Conservation (phyloP, 352 stramenopile genomes). For the Discostella stelligera region DNA sequence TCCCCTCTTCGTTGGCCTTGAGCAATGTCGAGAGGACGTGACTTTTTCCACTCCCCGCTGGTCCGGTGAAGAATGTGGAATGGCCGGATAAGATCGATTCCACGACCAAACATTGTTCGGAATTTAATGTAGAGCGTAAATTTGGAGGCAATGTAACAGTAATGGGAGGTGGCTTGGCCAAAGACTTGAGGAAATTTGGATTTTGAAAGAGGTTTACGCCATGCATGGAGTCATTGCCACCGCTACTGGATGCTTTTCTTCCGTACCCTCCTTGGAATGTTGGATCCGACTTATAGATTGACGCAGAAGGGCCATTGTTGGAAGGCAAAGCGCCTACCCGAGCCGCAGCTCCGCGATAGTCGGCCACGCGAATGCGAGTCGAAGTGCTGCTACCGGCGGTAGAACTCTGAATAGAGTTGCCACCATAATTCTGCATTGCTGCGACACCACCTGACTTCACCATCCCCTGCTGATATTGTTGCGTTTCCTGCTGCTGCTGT, state of each 20-base stretch:
- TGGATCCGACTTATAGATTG: conserved; percentile 7
- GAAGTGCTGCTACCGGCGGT: neutral
- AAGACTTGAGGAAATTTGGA: conserved; percentile 24
- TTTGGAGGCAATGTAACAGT: conserved; percentile 23
- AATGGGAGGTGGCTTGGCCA: conserved; percentile 29
- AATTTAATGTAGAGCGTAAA: conserved; percentile 19
- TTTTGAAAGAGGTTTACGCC: conserved; percentile 15
- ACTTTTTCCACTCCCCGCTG: conserved; percentile 47
- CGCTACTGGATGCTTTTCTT: neutral
- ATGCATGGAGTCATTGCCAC: neutral
- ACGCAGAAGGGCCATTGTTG: conserved; percentile 1
- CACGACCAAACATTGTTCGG: conserved; percentile 38
- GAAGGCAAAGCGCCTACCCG: conserved; percentile 25
- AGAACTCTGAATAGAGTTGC: neutral
- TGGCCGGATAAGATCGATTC: conserved; percentile 31
- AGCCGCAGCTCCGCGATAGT: conserved; percentile 36
- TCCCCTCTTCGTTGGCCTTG: conserved; percentile 10
- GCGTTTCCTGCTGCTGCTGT: neutral
- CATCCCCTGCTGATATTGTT: neutral
- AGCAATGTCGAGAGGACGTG: conserved; percentile 39
- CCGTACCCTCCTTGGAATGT: neutral
- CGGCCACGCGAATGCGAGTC: conserved; percentile 25
- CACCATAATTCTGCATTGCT: neutral
- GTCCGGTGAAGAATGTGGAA: conserved; percentile 55
- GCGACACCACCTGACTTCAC: neutral